Base-by-base conservation (phyloP, 176 grass and related monocot species). In the Carex kokanica region DNA sequence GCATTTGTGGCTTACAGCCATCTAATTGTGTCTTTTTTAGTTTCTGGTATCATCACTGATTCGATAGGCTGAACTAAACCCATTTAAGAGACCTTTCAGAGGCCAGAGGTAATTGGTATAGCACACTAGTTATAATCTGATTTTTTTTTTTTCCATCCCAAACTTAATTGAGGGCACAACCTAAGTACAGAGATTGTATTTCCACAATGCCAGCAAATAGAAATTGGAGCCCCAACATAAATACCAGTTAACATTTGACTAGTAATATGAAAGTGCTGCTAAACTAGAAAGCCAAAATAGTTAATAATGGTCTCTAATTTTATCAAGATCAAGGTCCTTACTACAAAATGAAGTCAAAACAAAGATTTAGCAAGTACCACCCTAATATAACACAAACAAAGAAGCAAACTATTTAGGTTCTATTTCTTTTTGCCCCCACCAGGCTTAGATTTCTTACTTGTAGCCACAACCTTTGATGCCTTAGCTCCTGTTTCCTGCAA, bases 401-500 rank as follows among this genome's bases (percentile, higher is more conserved):
- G 17, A 67, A 82, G 27, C 80, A 66, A 82, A 65, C 55, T 41
- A 66, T 31, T 38, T 49, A 49, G 43, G 41, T 49, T 27, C 80
- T 85, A 85, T 85, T 85, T 85, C 38, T 77, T 85, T 32, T 29
- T 85, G 17, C 68, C 83, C 20, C 65, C 31, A 25, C 70, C 32
- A 55, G 31, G 8, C 69, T 85, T 85, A n/a, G 83, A 62, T 77
- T 85, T 85, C 66, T 85, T 85, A 55, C 69, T 85, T 17, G 67
- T n/a, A 34, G 32, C 52, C 17, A 32, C 55, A 29, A 18, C 40
- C 29, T 60, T 75, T 78, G 64, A 77, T 78, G 55, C 12, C 57
- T 85, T 71, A 75, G 75, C 69, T 47, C 64, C 45, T 15, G 83
- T 85, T 64, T 85, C 83, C 83, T 85, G 65, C 45, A 74, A 85